phyloP scores from a whole-genome alignment of 495 filamentous ascomycete genomes.

The Penicillium roqueforti region DNA sequence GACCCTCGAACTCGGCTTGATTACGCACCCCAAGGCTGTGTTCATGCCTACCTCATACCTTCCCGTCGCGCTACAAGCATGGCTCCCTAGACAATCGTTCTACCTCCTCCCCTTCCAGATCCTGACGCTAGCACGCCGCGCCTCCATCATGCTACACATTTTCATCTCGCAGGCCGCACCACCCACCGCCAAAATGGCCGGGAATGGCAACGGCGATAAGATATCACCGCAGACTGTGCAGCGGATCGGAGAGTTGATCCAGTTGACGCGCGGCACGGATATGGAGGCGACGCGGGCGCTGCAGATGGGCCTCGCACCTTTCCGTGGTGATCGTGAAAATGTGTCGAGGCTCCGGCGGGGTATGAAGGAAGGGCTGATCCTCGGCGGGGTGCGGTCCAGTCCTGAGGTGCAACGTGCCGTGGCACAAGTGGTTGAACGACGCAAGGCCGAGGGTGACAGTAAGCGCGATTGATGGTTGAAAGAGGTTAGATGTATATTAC shows the following conservation, averaged over 20 bases:
- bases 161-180: slow-evolving; percentile 76
- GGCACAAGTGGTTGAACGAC: slow-evolving; percentile 55
- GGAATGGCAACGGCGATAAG: slow-evolving; percentile 14
- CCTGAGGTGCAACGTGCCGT: slow-evolving; percentile 73
- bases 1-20: slow-evolving; percentile 66
- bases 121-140: slow-evolving; percentile 69
- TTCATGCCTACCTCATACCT: slow-evolving; percentile 35
- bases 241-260: slow-evolving; percentile 40
- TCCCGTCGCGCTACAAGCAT: slow-evolving; percentile 37
- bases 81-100: slow-evolving; percentile 52
- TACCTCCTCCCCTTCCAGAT: slow-evolving; percentile 88
- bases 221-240: slow-evolving; percentile 37
- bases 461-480: slow-evolving; percentile 14
- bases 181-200: slow-evolving; percentile 3
- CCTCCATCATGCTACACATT: slow-evolving; percentile 77
- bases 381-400: slow-evolving; percentile 67
- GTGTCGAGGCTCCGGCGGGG: slow-evolving; percentile 56
- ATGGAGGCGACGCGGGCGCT: slow-evolving; percentile 65
- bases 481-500: not conserved
- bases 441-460: slow-evolving; percentile 30
- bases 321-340: slow-evolving; percentile 62
- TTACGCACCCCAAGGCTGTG: slow-evolving; percentile 57
- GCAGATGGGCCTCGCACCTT: slow-evolving; percentile 78
- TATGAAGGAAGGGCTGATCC: slow-evolving; percentile 72
- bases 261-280: slow-evolving; percentile 53